phyloP scores from a whole-genome alignment of 1,284 basidiomycete genomes.

The Fomitiporia mediterranea region DNA sequence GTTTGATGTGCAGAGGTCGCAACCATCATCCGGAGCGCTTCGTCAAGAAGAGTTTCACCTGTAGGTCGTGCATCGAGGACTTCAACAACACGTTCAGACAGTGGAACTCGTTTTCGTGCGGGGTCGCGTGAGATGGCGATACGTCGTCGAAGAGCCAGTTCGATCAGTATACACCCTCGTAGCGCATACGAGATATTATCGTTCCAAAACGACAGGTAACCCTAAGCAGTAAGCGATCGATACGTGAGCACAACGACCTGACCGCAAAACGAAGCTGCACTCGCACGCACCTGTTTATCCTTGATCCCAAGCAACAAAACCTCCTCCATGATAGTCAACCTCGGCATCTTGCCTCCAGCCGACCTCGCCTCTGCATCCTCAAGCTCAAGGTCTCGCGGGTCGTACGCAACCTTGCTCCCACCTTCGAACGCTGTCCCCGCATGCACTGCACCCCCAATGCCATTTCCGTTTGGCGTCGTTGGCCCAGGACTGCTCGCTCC shows the following conservation, averaged over 20 bases:
- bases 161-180: slow-evolving; percentile 91
- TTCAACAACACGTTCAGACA: slow-evolving; percentile 84
- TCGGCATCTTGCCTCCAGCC: slow-evolving; percentile 71
- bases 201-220: slow-evolving; percentile 96
- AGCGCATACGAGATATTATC: slow-evolving; percentile 97
- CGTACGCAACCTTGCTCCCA: slow-evolving; percentile 85
- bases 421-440: slow-evolving; percentile 80
- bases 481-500: slow-evolving; percentile 23
- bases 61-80: slow-evolving; percentile 89
- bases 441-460: slow-evolving; percentile 29
- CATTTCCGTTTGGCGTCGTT: slow-evolving; percentile 31
- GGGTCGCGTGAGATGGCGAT: slow-evolving; percentile 88
- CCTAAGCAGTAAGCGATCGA: slow-evolving; percentile 41
- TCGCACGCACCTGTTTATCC: slow-evolving; percentile 71
- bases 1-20: slow-evolving; percentile 1
- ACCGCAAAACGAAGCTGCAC: neutral
- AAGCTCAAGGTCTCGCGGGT: slow-evolving; percentile 86
- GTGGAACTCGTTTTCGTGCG: slow-evolving; percentile 67
- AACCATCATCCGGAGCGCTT: slow-evolving; percentile 92
- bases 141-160: slow-evolving; percentile 84
- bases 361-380: slow-evolving; percentile 64
- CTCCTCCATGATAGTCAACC: slow-evolving; percentile 96
- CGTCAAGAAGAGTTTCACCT: slow-evolving; percentile 92
- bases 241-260: neutral
- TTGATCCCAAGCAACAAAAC: slow-evolving; percentile 88